These are phyloP conservation scores for Quercus mongolica DNA, from an alignment of 306 rosid genomes.

Conservation along the genomic window DNA sequence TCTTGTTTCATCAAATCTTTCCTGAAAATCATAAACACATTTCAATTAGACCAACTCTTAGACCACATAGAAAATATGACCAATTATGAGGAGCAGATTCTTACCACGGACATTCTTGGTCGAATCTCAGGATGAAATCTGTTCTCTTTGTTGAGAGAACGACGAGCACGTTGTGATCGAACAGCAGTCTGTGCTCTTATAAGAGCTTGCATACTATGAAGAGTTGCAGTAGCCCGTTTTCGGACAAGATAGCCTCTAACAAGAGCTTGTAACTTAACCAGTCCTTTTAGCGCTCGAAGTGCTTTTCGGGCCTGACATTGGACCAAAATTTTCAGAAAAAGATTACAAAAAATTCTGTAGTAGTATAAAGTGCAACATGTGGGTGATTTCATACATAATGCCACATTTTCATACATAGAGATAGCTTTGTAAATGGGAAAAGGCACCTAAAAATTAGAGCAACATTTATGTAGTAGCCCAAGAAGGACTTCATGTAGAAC, in stretches of 20 bases:
- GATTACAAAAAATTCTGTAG: neutral
- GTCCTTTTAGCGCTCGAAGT: constrained; percentile 76
- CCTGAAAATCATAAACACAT: constrained; percentile 39
- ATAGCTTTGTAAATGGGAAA: neutral
- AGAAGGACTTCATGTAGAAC: neutral
- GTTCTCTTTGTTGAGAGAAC: constrained; percentile 66
- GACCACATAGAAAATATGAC: neutral
- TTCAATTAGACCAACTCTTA: neutral
- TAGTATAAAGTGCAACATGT: neutral
- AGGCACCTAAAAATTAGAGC: neutral
- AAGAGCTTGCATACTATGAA: constrained; percentile 91
- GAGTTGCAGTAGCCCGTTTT: constrained; percentile 86
- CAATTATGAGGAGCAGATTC: neutral
- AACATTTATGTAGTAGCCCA: neutral
- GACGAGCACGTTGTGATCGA: constrained; percentile 81
- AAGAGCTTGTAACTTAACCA: constrained; percentile 90
- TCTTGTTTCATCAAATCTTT: constrained; percentile 67
- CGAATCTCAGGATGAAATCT: constrained; percentile 44
- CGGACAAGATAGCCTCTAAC: constrained; percentile 87
- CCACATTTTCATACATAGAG: no score
- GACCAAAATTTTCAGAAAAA: neutral
- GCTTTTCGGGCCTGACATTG: constrained; percentile 79
- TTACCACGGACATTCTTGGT: constrained; percentile 61
- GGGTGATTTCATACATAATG: neutral
- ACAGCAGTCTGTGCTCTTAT: constrained; percentile 74